These are phyloP conservation scores for Pichia sp. DNA, from an alignment of 1,139 yeast species.

Conservation along the genomic window DNA sequence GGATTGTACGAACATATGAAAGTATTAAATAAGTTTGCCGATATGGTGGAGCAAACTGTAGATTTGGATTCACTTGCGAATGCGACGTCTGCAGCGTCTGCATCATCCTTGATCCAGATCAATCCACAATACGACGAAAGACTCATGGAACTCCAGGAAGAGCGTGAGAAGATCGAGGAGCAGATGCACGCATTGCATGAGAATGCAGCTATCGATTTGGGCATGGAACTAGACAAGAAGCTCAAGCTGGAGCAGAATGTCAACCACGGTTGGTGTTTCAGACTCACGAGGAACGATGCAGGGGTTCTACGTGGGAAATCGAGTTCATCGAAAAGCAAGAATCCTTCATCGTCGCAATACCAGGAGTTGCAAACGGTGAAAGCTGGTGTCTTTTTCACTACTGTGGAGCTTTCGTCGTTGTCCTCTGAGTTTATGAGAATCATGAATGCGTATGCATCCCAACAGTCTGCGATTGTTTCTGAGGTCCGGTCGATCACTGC, in stretches of 20 bases:
- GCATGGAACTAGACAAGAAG: slow-evolving; percentile 80
- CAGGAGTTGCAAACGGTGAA: slow-evolving; percentile 84
- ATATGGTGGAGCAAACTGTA: slow-evolving; percentile 86
- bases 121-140: slow-evolving; percentile 87
- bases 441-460: slow-evolving; percentile 61
- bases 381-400: slow-evolving; percentile 90
- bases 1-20: slow-evolving; percentile 49
- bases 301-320: slow-evolving; percentile 52
- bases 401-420: slow-evolving; percentile 54
- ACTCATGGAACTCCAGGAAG: slow-evolving; percentile 54
- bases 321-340: slow-evolving; percentile 34
- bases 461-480: slow-evolving; percentile 71
- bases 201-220: slow-evolving; percentile 67
- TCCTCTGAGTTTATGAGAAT: slow-evolving; percentile 57
- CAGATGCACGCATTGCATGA: slow-evolving; percentile 59
- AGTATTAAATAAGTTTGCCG: slow-evolving; percentile 66
- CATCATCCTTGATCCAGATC: slow-evolving; percentile 67
- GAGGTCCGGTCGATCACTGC: slow-evolving; percentile 78
- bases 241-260: slow-evolving; percentile 83
- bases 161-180: slow-evolving; percentile 51
- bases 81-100: slow-evolving; percentile 32
- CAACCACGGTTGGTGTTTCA: slow-evolving; percentile 88
- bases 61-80: slow-evolving; percentile 76
- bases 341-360: slow-evolving; percentile 35
- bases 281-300: slow-evolving; percentile 88